Percentiles rank a stretch among this genome's conserved stretches.
These are phyloP conservation scores for Didymosphaeria variabile DNA, from an alignment of 2,329 filamentous ascomycete genomes.

Conservation along the genomic window DNA sequence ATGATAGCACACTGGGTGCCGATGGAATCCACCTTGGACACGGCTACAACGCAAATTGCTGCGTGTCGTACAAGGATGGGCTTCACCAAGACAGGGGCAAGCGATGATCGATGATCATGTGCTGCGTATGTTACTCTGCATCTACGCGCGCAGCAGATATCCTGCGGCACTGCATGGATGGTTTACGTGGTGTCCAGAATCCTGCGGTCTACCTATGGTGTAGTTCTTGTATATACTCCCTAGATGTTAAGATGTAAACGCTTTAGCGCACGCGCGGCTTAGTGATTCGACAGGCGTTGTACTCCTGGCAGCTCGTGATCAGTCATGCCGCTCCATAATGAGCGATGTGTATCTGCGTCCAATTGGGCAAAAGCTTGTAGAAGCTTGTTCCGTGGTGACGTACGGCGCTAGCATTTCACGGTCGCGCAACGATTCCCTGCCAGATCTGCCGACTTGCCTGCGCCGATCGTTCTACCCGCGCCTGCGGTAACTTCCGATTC, in stretches of 20 bases:
- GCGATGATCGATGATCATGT: slow-evolving; percentile 9
- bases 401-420: slow-evolving; percentile 2
- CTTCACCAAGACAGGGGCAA: neutral
- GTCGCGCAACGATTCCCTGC: neutral
- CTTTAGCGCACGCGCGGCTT: neutral
- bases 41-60: neutral
- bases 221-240: slow-evolving; percentile 7
- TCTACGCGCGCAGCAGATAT: neutral
- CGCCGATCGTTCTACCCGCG: slow-evolving; percentile 4
- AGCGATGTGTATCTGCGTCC: slow-evolving; percentile 4
- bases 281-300: too few relatives aligned
- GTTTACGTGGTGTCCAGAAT: neutral
- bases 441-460: neutral
- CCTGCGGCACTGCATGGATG: neutral
- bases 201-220: neutral
- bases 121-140: neutral
- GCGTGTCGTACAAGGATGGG: neutral
- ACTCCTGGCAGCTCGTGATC: neutral
- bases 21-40: neutral
- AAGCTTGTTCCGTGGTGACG: slow-evolving; percentile 6
- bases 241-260: neutral
- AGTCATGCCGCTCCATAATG: neutral
- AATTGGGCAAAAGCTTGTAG: slow-evolving; percentile 6
- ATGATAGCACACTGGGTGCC: slow-evolving; percentile 13
- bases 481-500: neutral